Evolutionary conservation across 129 eudicot species (phyloP).

Genomic region (Erigeron canadensis): DNA sequence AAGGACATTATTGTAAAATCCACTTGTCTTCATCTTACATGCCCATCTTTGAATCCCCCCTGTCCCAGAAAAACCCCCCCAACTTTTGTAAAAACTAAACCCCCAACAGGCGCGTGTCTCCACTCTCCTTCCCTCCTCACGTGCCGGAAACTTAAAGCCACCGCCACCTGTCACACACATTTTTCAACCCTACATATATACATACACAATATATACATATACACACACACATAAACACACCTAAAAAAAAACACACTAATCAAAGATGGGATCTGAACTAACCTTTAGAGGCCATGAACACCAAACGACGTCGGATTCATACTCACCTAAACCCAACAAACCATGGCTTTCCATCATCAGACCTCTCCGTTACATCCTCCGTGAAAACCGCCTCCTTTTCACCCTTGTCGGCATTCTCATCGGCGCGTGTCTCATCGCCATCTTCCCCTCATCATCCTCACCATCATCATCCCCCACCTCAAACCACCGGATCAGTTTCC

Average conservation of each 20-base stretch:
- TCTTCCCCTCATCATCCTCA: constrained; percentile 31
- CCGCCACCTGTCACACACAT: constrained; percentile 30
- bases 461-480: constrained; percentile 13
- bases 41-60: background rate
- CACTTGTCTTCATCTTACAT: too few species aligned
- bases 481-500: constrained; percentile 18
- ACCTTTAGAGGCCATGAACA: constrained; percentile 42
- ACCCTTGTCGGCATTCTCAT: constrained; percentile 38
- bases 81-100: background rate
- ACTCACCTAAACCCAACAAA: constrained; percentile 47
- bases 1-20: too few species aligned
- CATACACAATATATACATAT: background rate
- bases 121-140: constrained; percentile 14
- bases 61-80: background rate
- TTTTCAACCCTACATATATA: constrained; percentile 9
- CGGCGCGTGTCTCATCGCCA: constrained; percentile 41
- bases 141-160: constrained; percentile 32
- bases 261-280: constrained; percentile 46
- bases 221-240: background rate
- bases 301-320: constrained; percentile 33
- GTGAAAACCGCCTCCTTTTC: constrained; percentile 37
- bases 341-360: constrained; percentile 62
- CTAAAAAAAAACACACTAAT: background rate
- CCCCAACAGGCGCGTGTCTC: constrained; percentile 2
- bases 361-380: constrained; percentile 46